Conservation (phyloP, 345 rosid species). For the Chamaenerion angustifolium region DNA sequence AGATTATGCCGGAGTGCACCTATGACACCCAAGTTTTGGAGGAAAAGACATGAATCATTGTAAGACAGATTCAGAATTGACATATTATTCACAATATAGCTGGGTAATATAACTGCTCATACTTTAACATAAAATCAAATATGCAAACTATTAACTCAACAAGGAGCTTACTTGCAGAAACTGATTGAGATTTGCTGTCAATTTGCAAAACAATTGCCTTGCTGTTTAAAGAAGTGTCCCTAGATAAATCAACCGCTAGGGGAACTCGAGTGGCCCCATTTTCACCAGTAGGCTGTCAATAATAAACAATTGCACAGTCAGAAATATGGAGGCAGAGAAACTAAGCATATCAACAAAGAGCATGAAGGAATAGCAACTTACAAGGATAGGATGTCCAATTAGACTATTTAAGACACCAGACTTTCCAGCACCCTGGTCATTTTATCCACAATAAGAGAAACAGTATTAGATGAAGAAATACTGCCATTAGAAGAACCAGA, state of each 20-base stretch:
- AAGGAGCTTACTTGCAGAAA: constrained; percentile 72
- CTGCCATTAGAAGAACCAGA: too few relatives aligned
- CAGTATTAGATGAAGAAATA: neutral
- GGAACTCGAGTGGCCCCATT: constrained; percentile 99
- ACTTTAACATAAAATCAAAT: neutral
- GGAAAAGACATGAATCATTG: constrained; percentile 5
- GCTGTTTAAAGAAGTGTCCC: constrained; percentile 65
- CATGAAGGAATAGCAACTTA: constrained; percentile 21
- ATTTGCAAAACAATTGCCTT: constrained; percentile 67
- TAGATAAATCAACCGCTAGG: constrained; percentile 50
- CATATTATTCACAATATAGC: neutral
- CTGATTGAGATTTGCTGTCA: constrained; percentile 85
- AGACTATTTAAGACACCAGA: constrained; percentile 90
- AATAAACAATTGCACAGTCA: constrained; percentile 3
- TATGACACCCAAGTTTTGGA: constrained; percentile 16
- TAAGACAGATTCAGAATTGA: neutral
- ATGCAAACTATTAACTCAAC: neutral
- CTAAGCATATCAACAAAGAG: constrained; percentile 1
- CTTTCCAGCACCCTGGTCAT: constrained; percentile 91
- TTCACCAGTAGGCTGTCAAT: constrained; percentile 90
- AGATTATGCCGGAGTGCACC: constrained; percentile 90
- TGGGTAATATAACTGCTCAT: neutral
- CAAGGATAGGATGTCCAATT: constrained; percentile 92
- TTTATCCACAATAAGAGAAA: constrained; percentile 3
- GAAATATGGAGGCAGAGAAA: neutral